A percentile compares a stretch with the other conserved stretches of the same genome.
Evolutionary conservation across 2,329 filamentous ascomycete species (phyloP).

Genomic region (Chaetomiaceae sp.): DNA sequence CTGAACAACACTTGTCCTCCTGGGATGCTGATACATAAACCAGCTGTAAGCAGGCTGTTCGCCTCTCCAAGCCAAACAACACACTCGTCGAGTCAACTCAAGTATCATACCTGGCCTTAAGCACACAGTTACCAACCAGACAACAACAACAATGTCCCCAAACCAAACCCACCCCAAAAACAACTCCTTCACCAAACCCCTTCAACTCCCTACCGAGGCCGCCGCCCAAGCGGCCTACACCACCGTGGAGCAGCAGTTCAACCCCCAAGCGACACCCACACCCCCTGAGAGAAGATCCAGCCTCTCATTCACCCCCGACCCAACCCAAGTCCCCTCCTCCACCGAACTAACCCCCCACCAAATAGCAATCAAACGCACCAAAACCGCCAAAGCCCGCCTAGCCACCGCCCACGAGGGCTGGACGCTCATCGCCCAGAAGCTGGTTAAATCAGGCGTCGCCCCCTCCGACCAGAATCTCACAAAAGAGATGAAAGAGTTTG

Average conservation of each 20-base stretch:
- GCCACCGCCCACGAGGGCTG: background rate
- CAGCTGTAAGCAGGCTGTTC: too few relatives aligned
- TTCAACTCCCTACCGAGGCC: background rate
- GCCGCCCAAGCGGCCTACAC: background rate
- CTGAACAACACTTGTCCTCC: too few relatives aligned
- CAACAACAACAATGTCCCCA: too few relatives aligned
- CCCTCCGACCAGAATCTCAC: background rate
- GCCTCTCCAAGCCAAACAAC: too few relatives aligned
- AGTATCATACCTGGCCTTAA: too few relatives aligned
- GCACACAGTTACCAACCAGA: too few relatives aligned
- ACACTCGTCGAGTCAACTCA: too few relatives aligned
- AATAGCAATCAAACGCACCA: constrained; percentile 1
- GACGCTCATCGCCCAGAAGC: background rate
- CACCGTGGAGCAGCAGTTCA: background rate
- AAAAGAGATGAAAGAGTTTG: background rate
- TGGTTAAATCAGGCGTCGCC: background rate
- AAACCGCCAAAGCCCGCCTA: background rate
- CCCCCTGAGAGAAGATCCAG: background rate
- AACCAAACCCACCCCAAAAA: background rate
- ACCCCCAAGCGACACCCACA: background rate
- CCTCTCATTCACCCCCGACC: too few relatives aligned
- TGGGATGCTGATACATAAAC: too few relatives aligned
- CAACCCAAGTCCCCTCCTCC: background rate
- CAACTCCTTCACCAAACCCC: background rate
- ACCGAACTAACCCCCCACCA: background rate